Evolutionary conservation across 2,329 filamentous ascomycete genomes (phyloP).

Genomic region (Chaetomiaceae sp.): DNA sequence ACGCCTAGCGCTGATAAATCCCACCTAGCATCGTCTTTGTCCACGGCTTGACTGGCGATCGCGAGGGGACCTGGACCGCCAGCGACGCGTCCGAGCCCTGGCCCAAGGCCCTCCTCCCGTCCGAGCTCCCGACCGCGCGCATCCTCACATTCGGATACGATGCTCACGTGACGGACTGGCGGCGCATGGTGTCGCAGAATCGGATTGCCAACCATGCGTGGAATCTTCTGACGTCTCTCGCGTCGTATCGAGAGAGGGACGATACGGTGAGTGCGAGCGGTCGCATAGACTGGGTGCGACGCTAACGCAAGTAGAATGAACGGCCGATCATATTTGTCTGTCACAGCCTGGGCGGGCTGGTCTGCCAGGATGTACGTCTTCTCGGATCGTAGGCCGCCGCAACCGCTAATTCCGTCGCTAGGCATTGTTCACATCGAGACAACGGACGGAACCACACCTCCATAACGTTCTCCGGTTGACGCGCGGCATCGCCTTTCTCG

Average conservation of each 20-base stretch:
- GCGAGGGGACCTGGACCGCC: slow-evolving; percentile 30
- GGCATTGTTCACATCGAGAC: slow-evolving; percentile 20
- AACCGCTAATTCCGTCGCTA: slow-evolving; percentile 7
- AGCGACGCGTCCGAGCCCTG: slow-evolving; percentile 23
- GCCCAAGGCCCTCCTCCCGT: slow-evolving; percentile 27
- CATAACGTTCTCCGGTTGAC: slow-evolving; percentile 24
- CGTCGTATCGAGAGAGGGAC: not conserved
- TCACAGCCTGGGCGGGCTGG: slow-evolving; percentile 25
- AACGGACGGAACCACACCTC: slow-evolving; percentile 24
- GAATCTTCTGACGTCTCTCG: slow-evolving; percentile 7
- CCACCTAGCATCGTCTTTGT: slow-evolving; percentile 27
- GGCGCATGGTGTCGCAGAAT: slow-evolving; percentile 1
- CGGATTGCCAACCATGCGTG: slow-evolving; percentile 8
- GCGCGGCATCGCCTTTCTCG: slow-evolving; percentile 30
- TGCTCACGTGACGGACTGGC: slow-evolving; percentile 13
- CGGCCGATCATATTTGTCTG: slow-evolving; percentile 24
- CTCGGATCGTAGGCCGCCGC: not conserved
- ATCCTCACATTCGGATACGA: slow-evolving; percentile 32
- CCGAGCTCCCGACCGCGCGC: slow-evolving; percentile 25
- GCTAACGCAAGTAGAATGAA: slow-evolving; percentile 14
- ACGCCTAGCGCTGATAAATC: not conserved
- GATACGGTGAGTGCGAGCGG: not conserved
- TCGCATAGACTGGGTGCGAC: too few relatives aligned
- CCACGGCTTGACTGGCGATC: slow-evolving; percentile 31
- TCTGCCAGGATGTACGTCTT: slow-evolving; percentile 23